Conservation (phyloP, 2,329 filamentous ascomycete genomes). For the Chaetothyriales sp. region DNA sequence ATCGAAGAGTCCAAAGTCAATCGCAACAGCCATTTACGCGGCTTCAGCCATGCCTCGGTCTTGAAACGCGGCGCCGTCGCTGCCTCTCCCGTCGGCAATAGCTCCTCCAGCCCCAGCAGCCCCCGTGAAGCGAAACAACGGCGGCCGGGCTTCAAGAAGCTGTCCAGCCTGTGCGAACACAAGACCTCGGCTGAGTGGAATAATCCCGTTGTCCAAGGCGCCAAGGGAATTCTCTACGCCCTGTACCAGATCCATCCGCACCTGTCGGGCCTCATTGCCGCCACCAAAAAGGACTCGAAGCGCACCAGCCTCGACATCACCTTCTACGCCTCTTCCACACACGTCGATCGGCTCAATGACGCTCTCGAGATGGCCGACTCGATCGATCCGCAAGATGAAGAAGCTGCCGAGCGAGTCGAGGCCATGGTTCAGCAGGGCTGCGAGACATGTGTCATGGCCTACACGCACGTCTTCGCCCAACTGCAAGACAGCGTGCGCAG, state of each 20-base stretch:
- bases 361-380: conserved; percentile 38
- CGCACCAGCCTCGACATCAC: conserved; percentile 41
- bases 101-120: conserved; percentile 32
- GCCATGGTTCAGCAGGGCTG: conserved; percentile 34
- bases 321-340: conserved; percentile 42
- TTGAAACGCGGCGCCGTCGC: conserved; percentile 26
- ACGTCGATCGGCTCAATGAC: conserved; percentile 44
- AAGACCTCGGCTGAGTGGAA: conserved; percentile 34
- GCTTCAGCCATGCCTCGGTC: conserved; percentile 44
- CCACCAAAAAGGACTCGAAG: conserved; percentile 32
- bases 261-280: conserved; percentile 33
- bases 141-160: conserved; percentile 32
- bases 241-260: conserved; percentile 39
- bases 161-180: conserved; percentile 46
- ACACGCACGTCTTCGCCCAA: conserved; percentile 36
- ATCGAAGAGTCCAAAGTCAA: conserved; percentile 40
- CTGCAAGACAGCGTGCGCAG: conserved; percentile 36
- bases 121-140: conserved; percentile 26
- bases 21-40: conserved; percentile 42
- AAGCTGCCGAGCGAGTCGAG: conserved; percentile 28
- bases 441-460: conserved; percentile 37
- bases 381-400: conserved; percentile 37
- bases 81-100: conserved; percentile 20
- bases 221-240: conserved; percentile 42
- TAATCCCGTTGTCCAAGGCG: conserved; percentile 41